These are phyloP conservation scores for Sporodiniella umbellata DNA, from an alignment of 371 early-diverging fungal genomes.

Conservation along the genomic window DNA sequence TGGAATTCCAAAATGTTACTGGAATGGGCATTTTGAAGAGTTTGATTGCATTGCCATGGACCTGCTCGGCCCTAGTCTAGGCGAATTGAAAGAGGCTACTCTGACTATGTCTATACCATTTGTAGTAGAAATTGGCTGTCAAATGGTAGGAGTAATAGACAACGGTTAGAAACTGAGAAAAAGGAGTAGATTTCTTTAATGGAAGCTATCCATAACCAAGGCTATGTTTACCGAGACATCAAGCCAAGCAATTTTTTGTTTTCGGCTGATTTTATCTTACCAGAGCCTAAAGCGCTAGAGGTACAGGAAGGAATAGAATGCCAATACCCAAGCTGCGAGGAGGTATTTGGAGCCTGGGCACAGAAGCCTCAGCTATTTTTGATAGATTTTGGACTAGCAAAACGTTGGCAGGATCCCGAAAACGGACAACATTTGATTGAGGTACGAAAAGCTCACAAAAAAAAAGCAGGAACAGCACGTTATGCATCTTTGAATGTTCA, in stretches of 20 bases:
- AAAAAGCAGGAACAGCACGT: constrained; percentile 63
- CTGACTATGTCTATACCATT: constrained; percentile 42
- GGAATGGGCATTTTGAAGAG: constrained; percentile 93
- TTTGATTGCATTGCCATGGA: constrained; percentile 96
- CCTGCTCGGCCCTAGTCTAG: constrained; percentile 92
- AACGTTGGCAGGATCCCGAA: constrained; percentile 45
- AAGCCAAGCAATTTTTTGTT: constrained; percentile 98
- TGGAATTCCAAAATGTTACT: constrained; percentile 85
- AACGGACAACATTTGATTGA: constrained; percentile 46
- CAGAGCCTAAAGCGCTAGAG: constrained; percentile 27
- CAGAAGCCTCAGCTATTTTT: constrained; percentile 32
- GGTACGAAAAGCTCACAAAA: constrained; percentile 29
- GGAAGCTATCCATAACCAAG: constrained; percentile 95
- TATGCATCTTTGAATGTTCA: constrained; percentile 63
- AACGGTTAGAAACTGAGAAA: no score
- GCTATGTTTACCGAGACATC: constrained; percentile 75
- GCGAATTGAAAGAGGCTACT: constrained; percentile 71
- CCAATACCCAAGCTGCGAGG: constrained; percentile 18
- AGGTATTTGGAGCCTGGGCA: constrained; percentile 23
- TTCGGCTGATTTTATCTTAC: constrained; percentile 27
- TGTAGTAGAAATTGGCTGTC: constrained; percentile 52
- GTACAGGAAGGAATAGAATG: constrained; percentile 15
- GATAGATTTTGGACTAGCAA: constrained; percentile 59
- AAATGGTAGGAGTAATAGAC: constrained; percentile 40
- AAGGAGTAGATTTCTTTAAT: constrained; percentile 82